Evolutionary conservation across 2,329 filamentous ascomycete species (phyloP).

Genomic region (Polytolypa hystricis): DNA sequence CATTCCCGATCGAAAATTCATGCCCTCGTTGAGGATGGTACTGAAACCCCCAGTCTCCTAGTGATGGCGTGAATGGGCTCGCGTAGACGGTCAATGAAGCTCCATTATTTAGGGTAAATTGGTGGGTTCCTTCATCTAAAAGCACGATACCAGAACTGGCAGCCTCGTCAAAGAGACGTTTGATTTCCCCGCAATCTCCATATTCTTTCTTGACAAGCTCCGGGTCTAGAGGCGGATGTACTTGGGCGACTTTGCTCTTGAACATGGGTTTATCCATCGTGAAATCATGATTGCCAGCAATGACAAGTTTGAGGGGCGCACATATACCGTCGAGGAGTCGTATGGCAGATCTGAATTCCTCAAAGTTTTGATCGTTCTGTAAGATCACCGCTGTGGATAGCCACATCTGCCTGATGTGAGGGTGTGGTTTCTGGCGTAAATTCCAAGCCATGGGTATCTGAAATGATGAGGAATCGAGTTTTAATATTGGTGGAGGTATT

Average conservation of each 20-base stretch:
- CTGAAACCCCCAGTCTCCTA: slow-evolving; percentile 41
- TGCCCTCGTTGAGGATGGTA: slow-evolving; percentile 33
- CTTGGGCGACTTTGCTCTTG: slow-evolving; percentile 21
- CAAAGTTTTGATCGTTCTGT: slow-evolving; percentile 32
- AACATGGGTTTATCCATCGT: slow-evolving; percentile 31
- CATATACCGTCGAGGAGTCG: slow-evolving; percentile 32
- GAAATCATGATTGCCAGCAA: slow-evolving; percentile 47
- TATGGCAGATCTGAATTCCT: slow-evolving; percentile 34
- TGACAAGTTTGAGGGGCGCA: slow-evolving; percentile 43
- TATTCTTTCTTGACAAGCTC: slow-evolving; percentile 25
- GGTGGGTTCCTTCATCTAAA: slow-evolving; percentile 41
- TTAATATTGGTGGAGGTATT: slow-evolving; percentile 23
- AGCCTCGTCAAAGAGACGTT: slow-evolving; percentile 30
- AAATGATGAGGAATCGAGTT: slow-evolving; percentile 35
- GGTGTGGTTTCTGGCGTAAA: slow-evolving; percentile 16
- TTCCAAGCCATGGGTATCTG: slow-evolving; percentile 34
- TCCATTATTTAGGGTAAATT: slow-evolving; percentile 41
- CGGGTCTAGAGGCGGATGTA: slow-evolving; percentile 17
- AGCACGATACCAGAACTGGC: slow-evolving; percentile 34
- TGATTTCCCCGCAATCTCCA: slow-evolving; percentile 30
- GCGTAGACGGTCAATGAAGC: slow-evolving; percentile 41
- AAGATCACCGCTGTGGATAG: slow-evolving; percentile 44
- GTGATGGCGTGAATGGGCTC: slow-evolving; percentile 42
- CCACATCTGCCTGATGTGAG: slow-evolving; percentile 35
- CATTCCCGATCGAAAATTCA: slow-evolving; percentile 20